Conservation (phyloP, 2,329 filamentous ascomycete species). For the Penicillium nordicum region DNA sequence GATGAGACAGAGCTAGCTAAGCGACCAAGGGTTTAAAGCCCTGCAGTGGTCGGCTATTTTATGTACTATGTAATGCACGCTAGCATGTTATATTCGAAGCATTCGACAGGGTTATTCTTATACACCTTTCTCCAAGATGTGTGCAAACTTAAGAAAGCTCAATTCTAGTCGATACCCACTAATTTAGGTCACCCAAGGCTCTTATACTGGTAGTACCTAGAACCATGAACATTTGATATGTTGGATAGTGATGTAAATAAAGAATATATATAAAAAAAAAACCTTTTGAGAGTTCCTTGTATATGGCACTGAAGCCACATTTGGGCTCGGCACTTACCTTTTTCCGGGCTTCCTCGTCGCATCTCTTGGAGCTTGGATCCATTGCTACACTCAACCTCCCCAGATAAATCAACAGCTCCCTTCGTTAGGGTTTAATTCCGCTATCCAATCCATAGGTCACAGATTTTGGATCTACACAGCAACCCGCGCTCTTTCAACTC, state of each 20-base stretch:
- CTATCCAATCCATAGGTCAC: not conserved
- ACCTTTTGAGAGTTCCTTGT: not conserved
- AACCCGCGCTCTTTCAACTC: conserved; percentile 4
- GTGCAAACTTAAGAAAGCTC: not conserved
- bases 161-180: not conserved
- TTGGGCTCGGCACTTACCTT: conserved; percentile 20
- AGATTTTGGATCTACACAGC: not conserved
- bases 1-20: conserved; percentile 28
- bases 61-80: conserved; percentile 7
- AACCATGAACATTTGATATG: not conserved
- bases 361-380: conserved; percentile 22
- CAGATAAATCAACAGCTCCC: conserved; percentile 4
- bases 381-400: conserved; percentile 12
- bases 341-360: conserved; percentile 24
- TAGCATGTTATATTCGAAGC: not conserved
- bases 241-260: not conserved
- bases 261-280: not conserved
- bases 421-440: not conserved
- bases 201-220: not conserved
- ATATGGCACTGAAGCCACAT: not conserved
- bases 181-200: not conserved
- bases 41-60: not conserved
- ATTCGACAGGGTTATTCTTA: not conserved
- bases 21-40: conserved; percentile 30
- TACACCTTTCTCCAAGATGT: not conserved